Percentiles rank a stretch among this genome's conserved stretches.
phyloP scores from a whole-genome alignment of 768 basidiomycete species.

The Termitomyces titanicus region DNA sequence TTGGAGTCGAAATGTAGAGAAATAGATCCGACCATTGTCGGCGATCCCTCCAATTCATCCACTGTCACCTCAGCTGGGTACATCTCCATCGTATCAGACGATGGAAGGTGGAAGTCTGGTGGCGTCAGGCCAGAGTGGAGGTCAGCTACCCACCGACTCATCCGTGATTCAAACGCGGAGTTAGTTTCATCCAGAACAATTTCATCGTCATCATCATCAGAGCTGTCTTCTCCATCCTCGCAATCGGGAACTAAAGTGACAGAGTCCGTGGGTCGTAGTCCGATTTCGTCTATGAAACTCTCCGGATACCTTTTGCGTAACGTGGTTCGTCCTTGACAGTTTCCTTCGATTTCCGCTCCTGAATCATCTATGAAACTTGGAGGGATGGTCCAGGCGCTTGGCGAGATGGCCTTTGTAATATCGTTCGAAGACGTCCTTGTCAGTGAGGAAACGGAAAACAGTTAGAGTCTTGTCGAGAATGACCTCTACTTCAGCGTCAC shows the following conservation, averaged over 20 bases:
- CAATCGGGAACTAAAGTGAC: not conserved
- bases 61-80: not conserved
- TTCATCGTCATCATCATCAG: not conserved
- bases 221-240: not conserved
- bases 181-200: not conserved
- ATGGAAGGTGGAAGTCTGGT: too few relatives aligned
- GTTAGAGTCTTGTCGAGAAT: constrained; percentile 95
- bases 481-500: constrained; percentile 84
- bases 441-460: constrained; percentile 88
- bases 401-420: constrained; percentile 98
- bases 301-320: too few relatives aligned
- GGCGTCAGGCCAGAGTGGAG: not conserved
- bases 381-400: constrained; percentile 70
- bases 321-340: too few relatives aligned
- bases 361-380: too few relatives aligned
- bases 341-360: too few relatives aligned
- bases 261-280: too few relatives aligned
- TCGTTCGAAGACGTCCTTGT: constrained; percentile 97
- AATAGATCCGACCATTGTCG: not conserved
- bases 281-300: too few relatives aligned
- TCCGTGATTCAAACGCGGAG: not conserved
- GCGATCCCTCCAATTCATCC: not conserved
- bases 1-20: too few relatives aligned
- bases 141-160: not conserved
- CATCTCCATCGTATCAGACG: not conserved